Conservation (phyloP, 2,329 filamentous ascomycete species). For the Xylariaceae sp. region DNA sequence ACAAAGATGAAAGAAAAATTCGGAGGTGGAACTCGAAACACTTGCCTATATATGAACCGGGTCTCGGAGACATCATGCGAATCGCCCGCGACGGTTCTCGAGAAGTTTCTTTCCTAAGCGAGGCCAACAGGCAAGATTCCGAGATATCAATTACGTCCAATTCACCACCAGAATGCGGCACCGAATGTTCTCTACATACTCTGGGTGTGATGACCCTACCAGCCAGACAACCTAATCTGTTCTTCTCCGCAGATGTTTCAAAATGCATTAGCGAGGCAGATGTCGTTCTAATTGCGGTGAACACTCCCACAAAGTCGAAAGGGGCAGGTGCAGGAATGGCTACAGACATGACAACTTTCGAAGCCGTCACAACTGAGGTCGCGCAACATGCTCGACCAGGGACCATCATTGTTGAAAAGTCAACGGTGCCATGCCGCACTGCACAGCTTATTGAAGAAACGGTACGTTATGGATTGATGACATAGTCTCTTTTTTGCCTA, state of each 20-base stretch:
- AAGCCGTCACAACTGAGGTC: conserved; percentile 66
- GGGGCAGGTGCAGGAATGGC: conserved; percentile 69
- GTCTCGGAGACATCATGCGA: conserved; percentile 65
- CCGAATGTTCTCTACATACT: conserved; percentile 27
- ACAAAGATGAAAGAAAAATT: conserved; percentile 64
- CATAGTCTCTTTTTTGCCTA: not conserved
- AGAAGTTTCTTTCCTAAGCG: conserved; percentile 40
- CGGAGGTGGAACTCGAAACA: conserved; percentile 70
- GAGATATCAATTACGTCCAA: conserved; percentile 27
- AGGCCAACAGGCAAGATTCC: conserved; percentile 32
- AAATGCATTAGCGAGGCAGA: conserved; percentile 65
- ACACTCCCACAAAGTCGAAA: conserved; percentile 73
- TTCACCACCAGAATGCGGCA: conserved; percentile 29
- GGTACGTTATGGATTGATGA: not conserved
- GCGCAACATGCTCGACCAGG: conserved; percentile 63
- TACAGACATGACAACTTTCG: conserved; percentile 70
- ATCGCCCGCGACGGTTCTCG: conserved; percentile 59
- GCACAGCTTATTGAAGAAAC: conserved; percentile 36
- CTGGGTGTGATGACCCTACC: conserved; percentile 34
- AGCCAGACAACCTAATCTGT: conserved; percentile 61
- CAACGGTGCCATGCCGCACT: conserved; percentile 74
- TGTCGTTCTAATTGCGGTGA: conserved; percentile 72
- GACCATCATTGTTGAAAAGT: conserved; percentile 78
- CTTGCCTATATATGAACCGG: conserved; percentile 75
- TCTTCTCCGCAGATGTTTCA: conserved; percentile 69